These are phyloP conservation scores for Syzygium oleosum DNA, from an alignment of 345 rosid genomes.

Conservation along the genomic window DNA sequence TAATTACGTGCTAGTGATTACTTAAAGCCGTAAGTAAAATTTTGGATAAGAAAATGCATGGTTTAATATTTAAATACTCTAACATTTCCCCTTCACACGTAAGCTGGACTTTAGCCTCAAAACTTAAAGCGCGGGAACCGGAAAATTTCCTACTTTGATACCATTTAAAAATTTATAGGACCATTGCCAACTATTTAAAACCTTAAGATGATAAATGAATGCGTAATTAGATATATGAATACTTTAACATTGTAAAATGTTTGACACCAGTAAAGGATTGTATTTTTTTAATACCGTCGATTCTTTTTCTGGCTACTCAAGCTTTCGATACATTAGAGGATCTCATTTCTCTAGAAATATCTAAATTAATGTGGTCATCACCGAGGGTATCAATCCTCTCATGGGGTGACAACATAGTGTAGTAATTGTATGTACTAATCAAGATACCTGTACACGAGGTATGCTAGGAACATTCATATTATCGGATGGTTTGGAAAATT, in stretches of 20 bases:
- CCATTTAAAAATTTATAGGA: not conserved
- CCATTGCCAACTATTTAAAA: not conserved
- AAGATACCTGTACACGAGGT: not conserved
- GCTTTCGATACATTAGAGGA: not conserved
- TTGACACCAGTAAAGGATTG: not conserved
- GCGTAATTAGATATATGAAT: not conserved
- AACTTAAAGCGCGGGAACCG: not conserved
- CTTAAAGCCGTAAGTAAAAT: not conserved
- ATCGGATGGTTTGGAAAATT: not conserved
- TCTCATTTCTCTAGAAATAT: not conserved
- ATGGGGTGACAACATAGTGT: not conserved
- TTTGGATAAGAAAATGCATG: not conserved
- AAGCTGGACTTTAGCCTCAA: not conserved
- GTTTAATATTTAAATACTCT: not conserved
- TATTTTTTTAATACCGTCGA: not conserved
- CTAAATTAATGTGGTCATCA: not conserved
- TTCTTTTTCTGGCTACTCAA: not conserved
- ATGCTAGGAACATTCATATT: not conserved
- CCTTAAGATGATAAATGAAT: not conserved
- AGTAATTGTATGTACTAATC: not conserved
- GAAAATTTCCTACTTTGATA: not conserved
- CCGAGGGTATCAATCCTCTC: not conserved
- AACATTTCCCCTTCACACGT: not conserved
- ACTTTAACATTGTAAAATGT: not conserved
- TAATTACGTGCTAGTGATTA: not conserved